These are phyloP conservation scores for Acrocalymma vagum DNA, from an alignment of 2,329 filamentous ascomycete species.

Conservation along the genomic window DNA sequence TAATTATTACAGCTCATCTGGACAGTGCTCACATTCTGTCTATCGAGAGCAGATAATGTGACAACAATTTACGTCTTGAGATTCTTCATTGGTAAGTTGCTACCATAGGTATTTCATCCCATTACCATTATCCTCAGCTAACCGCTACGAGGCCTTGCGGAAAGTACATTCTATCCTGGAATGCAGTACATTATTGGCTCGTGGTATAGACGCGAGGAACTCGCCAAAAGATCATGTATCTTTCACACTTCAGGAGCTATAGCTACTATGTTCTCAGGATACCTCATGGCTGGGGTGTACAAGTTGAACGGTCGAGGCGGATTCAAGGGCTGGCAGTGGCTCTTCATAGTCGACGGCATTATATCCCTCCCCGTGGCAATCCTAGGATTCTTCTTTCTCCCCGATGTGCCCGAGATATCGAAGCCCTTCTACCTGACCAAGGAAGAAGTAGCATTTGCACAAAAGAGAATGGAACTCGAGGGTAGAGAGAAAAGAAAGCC, in stretches of 20 bases:
- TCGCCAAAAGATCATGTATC: slow-evolving; percentile 62
- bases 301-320: slow-evolving; percentile 58
- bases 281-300: slow-evolving; percentile 64
- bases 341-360: slow-evolving; percentile 63
- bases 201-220: slow-evolving; percentile 61
- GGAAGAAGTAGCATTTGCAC: slow-evolving; percentile 55
- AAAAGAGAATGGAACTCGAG: slow-evolving; percentile 61
- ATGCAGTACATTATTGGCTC: slow-evolving; percentile 62
- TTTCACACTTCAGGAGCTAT: slow-evolving; percentile 60
- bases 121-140: background rate
- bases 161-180: slow-evolving; percentile 62
- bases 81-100: slow-evolving; percentile 55
- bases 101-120: background rate
- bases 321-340: slow-evolving; percentile 63
- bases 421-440: slow-evolving; percentile 58
- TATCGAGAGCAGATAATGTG: slow-evolving; percentile 51
- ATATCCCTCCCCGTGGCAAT: slow-evolving; percentile 63
- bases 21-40: slow-evolving; percentile 58
- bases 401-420: slow-evolving; percentile 61
- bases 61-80: slow-evolving; percentile 57
- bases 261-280: slow-evolving; percentile 59
- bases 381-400: slow-evolving; percentile 58
- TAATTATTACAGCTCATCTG: slow-evolving; percentile 50
- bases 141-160: slow-evolving; percentile 49
- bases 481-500: slow-evolving; percentile 55